Base-by-base conservation (phyloP, 1,284 basidiomycete species). In the Papiliotrema flavescens region DNA sequence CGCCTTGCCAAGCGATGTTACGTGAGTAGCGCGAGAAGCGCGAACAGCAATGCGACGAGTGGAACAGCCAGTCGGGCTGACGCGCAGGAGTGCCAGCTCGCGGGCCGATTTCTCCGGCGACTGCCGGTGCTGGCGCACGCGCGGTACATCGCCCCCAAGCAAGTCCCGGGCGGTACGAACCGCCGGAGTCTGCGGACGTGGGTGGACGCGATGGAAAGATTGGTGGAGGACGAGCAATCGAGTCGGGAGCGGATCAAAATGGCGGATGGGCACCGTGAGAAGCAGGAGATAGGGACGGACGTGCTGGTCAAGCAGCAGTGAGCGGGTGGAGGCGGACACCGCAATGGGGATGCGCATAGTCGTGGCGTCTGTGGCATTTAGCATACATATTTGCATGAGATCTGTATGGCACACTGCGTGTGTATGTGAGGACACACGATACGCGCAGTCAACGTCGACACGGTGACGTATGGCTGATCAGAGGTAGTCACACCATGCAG, bases 81-180 rank as follows among this genome's bases (percentile, higher is more conserved):
- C n/a, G 23, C 14, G 51, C 84, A 59, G 84, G 73, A 77, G 32
- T 81, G 89, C 72, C 84, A 84, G n/a, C 83, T 95, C 79, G 96
- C 94, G 9, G 94, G 95, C 17, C 85, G 94, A 45, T 86, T 90
- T 2, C 80, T 98, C 7, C 84, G 95, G 14, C 84, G 91, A 9
- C 80, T 98, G 19, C 95, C 95, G 1, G 89, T 98, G 26, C 82
- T 98, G 32, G 91, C 94, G 1, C 85, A 96, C 55, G 89, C 93
- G 2, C 81, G 84, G 2, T 86, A 92, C 69, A 85, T 94, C 48
- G 83, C 67, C 40, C 49, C 59, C 24, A 56, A 61, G 9, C 47
- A 49, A 14, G 37, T 19, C 17, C 48, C 41, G 42, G 54, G 53
- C 26, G 47, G 53, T 15, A 49, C 56, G 24, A 32, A 57, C 5